These are phyloP conservation scores for Solanum chiquidenum DNA, from an alignment of 257 asterid genomes.

Conservation along the genomic window DNA sequence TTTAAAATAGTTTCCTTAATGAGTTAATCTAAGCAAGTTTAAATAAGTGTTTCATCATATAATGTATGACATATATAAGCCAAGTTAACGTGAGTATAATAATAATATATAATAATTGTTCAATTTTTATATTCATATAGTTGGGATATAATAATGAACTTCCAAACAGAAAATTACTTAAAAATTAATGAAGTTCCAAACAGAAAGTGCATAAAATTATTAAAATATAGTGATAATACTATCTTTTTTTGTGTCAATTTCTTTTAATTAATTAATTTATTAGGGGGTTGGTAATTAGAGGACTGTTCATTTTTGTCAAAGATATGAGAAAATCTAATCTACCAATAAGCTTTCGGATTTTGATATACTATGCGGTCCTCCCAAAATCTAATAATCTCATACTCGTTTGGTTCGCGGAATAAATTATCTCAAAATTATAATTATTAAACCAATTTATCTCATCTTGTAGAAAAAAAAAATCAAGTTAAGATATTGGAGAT, in stretches of 20 bases:
- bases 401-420: fast-evolving
- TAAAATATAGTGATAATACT: not conserved
- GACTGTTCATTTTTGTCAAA: not conserved
- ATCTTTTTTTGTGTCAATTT: no score
- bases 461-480: not conserved
- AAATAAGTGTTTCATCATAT: not conserved
- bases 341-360: constrained; percentile 21
- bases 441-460: not conserved
- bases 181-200: not conserved
- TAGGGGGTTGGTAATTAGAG: not conserved
- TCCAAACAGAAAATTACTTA: not conserved
- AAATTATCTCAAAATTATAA: not conserved
- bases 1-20: not conserved
- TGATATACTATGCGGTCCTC: constrained; percentile 22
- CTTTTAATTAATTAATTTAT: not conserved
- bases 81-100: not conserved
- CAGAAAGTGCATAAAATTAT: not conserved
- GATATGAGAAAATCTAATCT: constrained; percentile 11
- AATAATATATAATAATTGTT: not conserved
- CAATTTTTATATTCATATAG: not conserved
- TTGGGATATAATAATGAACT: not conserved
- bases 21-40: not conserved
- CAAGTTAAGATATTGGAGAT: not conserved
- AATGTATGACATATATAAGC: not conserved
- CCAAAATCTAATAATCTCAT: not conserved